Percentiles rank a stretch among this genome's conserved stretches.
These are phyloP conservation scores for Penicillium sp. DNA, from an alignment of 2,329 filamentous ascomycete species.

Conservation along the genomic window DNA sequence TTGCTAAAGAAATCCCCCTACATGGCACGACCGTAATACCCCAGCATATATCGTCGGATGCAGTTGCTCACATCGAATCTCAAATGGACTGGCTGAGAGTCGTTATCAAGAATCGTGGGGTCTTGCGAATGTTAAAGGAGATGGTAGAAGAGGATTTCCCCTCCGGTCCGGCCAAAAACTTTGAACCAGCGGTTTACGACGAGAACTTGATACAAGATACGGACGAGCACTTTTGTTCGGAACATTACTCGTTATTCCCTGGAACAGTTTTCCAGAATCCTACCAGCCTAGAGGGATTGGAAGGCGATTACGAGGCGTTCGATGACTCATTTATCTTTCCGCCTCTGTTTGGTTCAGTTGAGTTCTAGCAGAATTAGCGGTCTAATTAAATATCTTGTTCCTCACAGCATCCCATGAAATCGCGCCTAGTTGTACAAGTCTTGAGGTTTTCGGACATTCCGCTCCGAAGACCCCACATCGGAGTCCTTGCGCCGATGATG, in stretches of 20 bases:
- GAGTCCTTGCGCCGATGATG: slow-evolving; percentile 5
- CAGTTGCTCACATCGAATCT: slow-evolving; percentile 7
- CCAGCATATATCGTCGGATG: slow-evolving; percentile 6
- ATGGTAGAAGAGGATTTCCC: slow-evolving; percentile 17
- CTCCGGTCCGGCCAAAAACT: not conserved
- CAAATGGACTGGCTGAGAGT: slow-evolving; percentile 6
- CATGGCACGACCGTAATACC: not conserved
- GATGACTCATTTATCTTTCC: slow-evolving; percentile 1
- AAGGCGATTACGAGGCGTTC: not conserved
- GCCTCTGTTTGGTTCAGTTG: slow-evolving; percentile 8
- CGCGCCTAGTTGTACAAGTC: too few species aligned
- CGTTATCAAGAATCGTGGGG: slow-evolving; percentile 15
- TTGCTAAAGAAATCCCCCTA: slow-evolving; percentile 11
- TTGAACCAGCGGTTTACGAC: not conserved
- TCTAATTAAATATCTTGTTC: not conserved
- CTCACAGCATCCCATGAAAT: not conserved
- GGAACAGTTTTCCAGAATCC: slow-evolving; percentile 1
- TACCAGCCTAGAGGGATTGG: not conserved
- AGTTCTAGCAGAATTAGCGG: too few species aligned
- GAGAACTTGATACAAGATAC: not conserved
- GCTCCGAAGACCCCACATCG: slow-evolving; percentile 3
- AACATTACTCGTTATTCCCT: slow-evolving; percentile 14
- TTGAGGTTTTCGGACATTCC: not conserved
- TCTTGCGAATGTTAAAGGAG: slow-evolving; percentile 19
- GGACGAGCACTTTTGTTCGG: slow-evolving; percentile 10